Conservation (phyloP, 495 filamentous ascomycete species). For the Podospora fimiseda region DNA sequence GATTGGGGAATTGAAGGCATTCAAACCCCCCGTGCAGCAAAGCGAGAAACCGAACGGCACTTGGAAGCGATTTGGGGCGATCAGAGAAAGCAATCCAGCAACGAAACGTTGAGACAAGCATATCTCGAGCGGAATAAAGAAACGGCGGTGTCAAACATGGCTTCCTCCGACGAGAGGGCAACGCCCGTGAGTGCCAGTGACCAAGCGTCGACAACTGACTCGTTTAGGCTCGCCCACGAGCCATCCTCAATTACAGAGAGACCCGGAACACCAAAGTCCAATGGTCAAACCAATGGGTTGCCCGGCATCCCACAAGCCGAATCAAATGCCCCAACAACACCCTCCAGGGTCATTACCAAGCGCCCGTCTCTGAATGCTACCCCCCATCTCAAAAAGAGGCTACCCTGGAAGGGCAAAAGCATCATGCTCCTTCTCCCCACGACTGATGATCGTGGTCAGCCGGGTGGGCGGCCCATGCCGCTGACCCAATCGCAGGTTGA, state of each 20-base stretch:
- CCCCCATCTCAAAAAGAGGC: conserved; percentile 46
- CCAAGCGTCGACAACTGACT: conserved; percentile 14
- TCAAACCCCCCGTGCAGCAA: conserved; percentile 20
- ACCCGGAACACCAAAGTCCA: conserved; percentile 25
- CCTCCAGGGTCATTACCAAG: conserved; percentile 25
- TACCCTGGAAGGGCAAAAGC: conserved; percentile 67
- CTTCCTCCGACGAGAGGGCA: conserved; percentile 26
- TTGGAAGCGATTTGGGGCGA: conserved; percentile 34
- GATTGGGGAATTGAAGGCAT: conserved; percentile 37
- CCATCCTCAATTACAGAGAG: conserved; percentile 6
- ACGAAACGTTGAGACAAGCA: conserved; percentile 58
- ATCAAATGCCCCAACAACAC: conserved; percentile 38
- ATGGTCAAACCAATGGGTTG: conserved; percentile 19
- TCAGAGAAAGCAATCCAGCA: conserved; percentile 48
- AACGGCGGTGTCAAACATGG: conserved; percentile 30
- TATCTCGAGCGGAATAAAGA: conserved; percentile 40
- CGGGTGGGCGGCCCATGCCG: conserved; percentile 51
- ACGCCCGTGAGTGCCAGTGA: conserved; percentile 29
- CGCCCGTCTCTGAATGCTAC: conserved; percentile 22
- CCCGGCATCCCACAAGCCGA: conserved; percentile 28
- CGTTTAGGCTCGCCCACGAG: conserved; percentile 17
- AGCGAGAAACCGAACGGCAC: conserved; percentile 30
- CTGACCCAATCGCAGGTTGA: conserved; percentile 57
- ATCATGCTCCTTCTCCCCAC: conserved; percentile 65
- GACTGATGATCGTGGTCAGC: conserved; percentile 58